A percentile compares a stretch with the other conserved stretches of the same genome.
These are phyloP conservation scores for Macroventuria anomochaeta DNA, from an alignment of 2,329 filamentous ascomycete species.

Conservation along the genomic window DNA sequence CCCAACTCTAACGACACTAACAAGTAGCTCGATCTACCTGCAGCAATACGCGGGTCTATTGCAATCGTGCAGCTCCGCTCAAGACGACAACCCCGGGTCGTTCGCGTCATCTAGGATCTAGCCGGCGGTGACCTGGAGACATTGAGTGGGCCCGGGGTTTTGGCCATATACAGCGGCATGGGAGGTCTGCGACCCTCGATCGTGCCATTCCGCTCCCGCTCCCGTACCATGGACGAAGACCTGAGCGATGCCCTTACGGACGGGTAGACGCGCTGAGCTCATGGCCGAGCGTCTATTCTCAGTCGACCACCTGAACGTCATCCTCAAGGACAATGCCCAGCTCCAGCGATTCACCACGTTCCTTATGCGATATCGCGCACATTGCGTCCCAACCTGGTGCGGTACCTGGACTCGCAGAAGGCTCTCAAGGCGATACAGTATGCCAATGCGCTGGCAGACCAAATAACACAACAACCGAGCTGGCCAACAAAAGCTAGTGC, in stretches of 20 bases:
- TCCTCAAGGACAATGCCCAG: slow-evolving; percentile 66
- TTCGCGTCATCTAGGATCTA: slow-evolving; percentile 7
- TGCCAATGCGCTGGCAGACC: slow-evolving; percentile 68
- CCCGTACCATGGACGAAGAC: slow-evolving; percentile 5
- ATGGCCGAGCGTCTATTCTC: slow-evolving; percentile 70
- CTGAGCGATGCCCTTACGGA: slow-evolving; percentile 3
- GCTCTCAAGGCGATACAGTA: slow-evolving; percentile 72
- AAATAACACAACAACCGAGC: slow-evolving; percentile 57
- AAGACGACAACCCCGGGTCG: background rate
- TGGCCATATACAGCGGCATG: slow-evolving; percentile 2
- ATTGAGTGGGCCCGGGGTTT: background rate
- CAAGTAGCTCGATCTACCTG: slow-evolving; percentile 8
- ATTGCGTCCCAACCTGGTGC: slow-evolving; percentile 68
- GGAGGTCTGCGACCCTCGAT: background rate
- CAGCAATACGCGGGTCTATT: slow-evolving; percentile 11
- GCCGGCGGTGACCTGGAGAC: background rate
- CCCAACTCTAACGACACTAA: slow-evolving; percentile 8
- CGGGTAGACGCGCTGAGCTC: slow-evolving; percentile 52
- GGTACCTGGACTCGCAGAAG: slow-evolving; percentile 73
- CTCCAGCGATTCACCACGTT: slow-evolving; percentile 70
- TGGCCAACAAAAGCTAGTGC: slow-evolving; percentile 35
- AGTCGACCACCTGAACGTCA: slow-evolving; percentile 65
- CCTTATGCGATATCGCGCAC: slow-evolving; percentile 63
- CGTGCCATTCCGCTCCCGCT: slow-evolving; percentile 7
- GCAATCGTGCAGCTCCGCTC: slow-evolving; percentile 6